Base-by-base conservation (phyloP, 192 early-diverging fungal species). In the Thamnidium elegans region DNA sequence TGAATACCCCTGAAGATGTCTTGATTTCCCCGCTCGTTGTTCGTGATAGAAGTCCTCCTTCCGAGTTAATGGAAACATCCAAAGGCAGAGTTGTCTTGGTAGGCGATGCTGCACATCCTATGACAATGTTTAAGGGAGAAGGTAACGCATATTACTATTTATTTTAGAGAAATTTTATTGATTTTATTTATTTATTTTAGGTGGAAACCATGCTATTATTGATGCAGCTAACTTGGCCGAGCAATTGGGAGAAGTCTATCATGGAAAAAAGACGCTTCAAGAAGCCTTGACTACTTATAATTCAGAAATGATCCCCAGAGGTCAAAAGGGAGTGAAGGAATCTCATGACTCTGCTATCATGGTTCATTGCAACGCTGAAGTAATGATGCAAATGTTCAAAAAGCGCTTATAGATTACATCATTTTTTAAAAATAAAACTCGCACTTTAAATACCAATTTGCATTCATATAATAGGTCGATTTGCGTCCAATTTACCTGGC, bases 121-220 rank as follows among this genome's bases (percentile, higher is more conserved):
- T 62, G 60, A 63, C 60, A 1, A 69, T 69, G 67, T 62, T 46
- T 55, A n/a, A 51, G 1, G 67, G 67, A 7, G 67, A 69, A 63
- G 67, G 67, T 69, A 63, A 69, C 7, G 3, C 14, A 46, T 26
- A 26, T 30, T 32, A 13, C 15, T 11, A 14, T 36, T 6, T 1
- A 1, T 20, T 9, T 19, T 10, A 64, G 36, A 34, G 8, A 11
- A 13, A 9, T 8, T 44, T 13, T 6, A 19, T 7, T 17, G 43
- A n/a, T 47, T 21, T 32, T 34, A 21, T n/a, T 23, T 45, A 31
- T 8, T 46, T 42, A n/a, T 17, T 11, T 45, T 62, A 69, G 67
- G 60, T 53, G 51, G 60, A 26, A 69, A 69, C 7, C 59, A 69
- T 32, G 67, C 67, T 0, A 55, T 69, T 15, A 15, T 62, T 10